Evolutionary conservation across 768 basidiomycete genomes (phyloP).

Genomic region (Crepidotus variabilis): DNA sequence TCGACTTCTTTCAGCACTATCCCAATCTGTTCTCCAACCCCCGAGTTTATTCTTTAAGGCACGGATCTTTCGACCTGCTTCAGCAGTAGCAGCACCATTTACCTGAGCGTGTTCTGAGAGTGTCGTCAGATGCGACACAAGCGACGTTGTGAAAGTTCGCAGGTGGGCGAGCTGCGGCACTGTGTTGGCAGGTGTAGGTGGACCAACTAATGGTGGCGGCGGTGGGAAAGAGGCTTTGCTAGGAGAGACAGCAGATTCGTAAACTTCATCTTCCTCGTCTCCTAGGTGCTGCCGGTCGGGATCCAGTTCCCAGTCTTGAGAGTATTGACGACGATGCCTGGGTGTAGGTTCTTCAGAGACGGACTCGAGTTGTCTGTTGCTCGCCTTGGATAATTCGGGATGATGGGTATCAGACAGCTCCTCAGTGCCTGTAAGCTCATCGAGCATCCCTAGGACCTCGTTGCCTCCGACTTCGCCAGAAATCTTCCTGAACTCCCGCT

Average conservation of each 20-base stretch:
- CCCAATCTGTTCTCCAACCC: constrained; percentile 78
- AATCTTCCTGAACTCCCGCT: constrained; percentile 76
- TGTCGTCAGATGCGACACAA: constrained; percentile 69
- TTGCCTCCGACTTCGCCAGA: constrained; percentile 73
- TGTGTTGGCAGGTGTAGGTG: constrained; percentile 53
- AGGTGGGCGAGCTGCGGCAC: constrained; percentile 68
- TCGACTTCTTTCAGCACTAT: constrained; percentile 80
- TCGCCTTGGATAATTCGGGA: constrained; percentile 20
- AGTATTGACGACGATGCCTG: constrained; percentile 19
- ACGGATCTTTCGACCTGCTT: constrained; percentile 83
- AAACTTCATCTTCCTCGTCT: constrained; percentile 44
- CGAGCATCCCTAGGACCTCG: constrained; percentile 67
- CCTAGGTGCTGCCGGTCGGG: constrained; percentile 44
- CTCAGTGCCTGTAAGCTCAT: constrained; percentile 50
- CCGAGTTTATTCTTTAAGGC: constrained; percentile 81
- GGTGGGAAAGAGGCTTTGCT: constrained; percentile 58
- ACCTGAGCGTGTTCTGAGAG: constrained; percentile 89
- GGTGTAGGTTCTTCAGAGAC: constrained; percentile 35
- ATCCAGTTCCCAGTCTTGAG: constrained; percentile 59
- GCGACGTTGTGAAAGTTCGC: constrained; percentile 69
- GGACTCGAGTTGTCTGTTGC: constrained; percentile 15
- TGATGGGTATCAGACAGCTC: constrained; percentile 36
- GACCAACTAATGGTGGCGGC: constrained; percentile 44
- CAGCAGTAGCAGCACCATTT: constrained; percentile 79
- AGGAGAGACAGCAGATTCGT: constrained; percentile 43